Evolutionary conservation across 2,329 filamentous ascomycete species (phyloP), one percentile per base, ranked within the genome.

Genomic region (Lasiodiplodia gonubiensis): DNA sequence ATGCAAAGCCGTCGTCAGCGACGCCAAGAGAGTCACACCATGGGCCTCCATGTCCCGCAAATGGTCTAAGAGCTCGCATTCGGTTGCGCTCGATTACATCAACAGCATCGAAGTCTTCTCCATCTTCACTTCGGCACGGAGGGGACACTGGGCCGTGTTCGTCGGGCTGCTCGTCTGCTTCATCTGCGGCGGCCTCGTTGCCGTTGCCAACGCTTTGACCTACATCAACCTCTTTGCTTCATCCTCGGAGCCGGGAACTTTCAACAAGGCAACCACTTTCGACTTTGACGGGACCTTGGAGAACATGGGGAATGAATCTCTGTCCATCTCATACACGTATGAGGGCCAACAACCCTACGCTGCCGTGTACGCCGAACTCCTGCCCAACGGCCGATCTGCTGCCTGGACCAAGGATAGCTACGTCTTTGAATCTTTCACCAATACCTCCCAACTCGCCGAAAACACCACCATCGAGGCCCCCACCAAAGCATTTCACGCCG

Each of bases 401-500:
- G 42, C 65, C 3, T 67, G 65, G 65, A 54, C 65, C 7, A 39
- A 60, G 21, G 65, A 67, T 23, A 55, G 55, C 33, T 61, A 67
- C 11, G 65, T 61, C 23, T 67, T 67, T 23, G 65, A 61, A 23
- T 67, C 65, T 8, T 67, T 67, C 42, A 59, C 53, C 64, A 66
- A 66, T 10, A 52, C 52, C 3, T 66, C 64, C 4, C 18, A 37
- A 2, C 23, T 66, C 10, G 39, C 52, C 5, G 64, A 66, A 23
- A 66, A 66, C 16, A 42, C 37, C 4, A 66, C 64, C 3, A 37
- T 66, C 6, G 64, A 66, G 25, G 53, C 64, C 14, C 25, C 37
- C 4, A 39, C 39, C 25, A 59, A 37, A 16, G 55, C 55, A 10
- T 30, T 67, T n/a, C 53, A 52, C 23, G 10, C 65, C 1, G 46